phyloP scores from a whole-genome alignment of 331 rosid species.

The Rosa hybrid region DNA sequence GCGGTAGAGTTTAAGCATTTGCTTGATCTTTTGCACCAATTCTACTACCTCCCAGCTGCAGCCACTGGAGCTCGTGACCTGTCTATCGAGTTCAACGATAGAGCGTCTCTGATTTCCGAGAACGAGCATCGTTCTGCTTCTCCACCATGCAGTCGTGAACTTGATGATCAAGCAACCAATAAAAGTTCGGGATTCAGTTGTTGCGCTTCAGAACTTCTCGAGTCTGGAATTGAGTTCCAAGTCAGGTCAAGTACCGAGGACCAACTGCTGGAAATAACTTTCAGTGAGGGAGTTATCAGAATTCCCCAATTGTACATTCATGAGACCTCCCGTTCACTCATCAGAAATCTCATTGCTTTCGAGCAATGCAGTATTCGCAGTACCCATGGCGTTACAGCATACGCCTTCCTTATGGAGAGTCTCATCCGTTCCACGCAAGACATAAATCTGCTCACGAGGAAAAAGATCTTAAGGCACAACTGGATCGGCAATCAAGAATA shows the following conservation, averaged over 20 bases:
- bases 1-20: not conserved
- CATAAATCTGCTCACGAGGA: conserved; percentile 22
- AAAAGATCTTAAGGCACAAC: not conserved
- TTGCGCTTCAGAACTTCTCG: conserved; percentile 27
- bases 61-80: not conserved
- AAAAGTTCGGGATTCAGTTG: conserved; percentile 20
- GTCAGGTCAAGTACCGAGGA: not conserved
- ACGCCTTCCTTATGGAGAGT: conserved; percentile 32
- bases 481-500: too few species aligned
- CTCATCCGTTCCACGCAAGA: conserved; percentile 32
- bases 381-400: conserved; percentile 29
- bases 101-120: too few species aligned
- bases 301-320: conserved; percentile 22
- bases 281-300: conserved; percentile 20
- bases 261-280: conserved; percentile 16
- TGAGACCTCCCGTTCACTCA: conserved; percentile 7
- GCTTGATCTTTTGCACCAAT: conserved; percentile 31
- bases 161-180: too few species aligned
- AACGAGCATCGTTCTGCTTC: too few species aligned
- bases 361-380: conserved; percentile 31
- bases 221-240: conserved; percentile 23
- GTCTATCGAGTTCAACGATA: not conserved
- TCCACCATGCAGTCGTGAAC: not conserved
- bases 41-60: conserved; percentile 11
- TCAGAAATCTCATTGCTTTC: conserved; percentile 40